These are phyloP conservation scores for Citrus sinensis DNA, from an alignment of 345 rosid genomes.

Conservation along the genomic window DVS_A1.0 CM039163.1:40942501-40943000, in stretches of 20 bases:
- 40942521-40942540: too few species aligned
- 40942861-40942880: constrained; percentile 36
- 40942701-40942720: background rate
- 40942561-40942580: too few species aligned
- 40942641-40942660: background rate
- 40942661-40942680: too few species aligned
- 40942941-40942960: constrained; percentile 10
- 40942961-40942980: background rate
- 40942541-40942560: too few species aligned
- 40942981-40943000: background rate
- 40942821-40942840: constrained; percentile 27
- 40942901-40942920: constrained; percentile 8
- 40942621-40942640: background rate
- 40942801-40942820: constrained; percentile 33
- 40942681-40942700: background rate
- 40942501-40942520: too few species aligned
- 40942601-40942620: background rate
- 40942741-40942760: background rate
- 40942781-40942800: background rate
- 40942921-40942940: constrained; percentile 11
- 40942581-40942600: background rate
- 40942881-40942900: constrained; percentile 28
- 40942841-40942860: constrained; percentile 19
- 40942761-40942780: background rate
- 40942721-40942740: background rate